phyloP scores from a whole-genome alignment of 2,329 filamentous ascomycete genomes.

The Colletotrichum australisinense region DNA sequence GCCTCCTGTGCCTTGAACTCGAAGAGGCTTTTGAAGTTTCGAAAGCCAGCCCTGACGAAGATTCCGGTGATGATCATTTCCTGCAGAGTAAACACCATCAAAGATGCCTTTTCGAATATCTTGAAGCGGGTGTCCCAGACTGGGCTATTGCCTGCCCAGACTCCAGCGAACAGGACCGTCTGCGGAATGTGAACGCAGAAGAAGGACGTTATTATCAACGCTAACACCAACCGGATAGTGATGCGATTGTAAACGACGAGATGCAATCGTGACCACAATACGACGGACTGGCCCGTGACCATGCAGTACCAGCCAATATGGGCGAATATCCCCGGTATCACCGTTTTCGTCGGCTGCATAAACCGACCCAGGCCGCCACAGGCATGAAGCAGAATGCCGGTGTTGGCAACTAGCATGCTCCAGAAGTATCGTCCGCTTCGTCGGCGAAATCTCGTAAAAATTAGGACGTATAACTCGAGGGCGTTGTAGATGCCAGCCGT shows the following conservation, averaged over 20 bases:
- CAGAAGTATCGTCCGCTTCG: slow-evolving; percentile 44
- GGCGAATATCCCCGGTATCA: slow-evolving; percentile 54
- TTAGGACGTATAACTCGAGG: slow-evolving; percentile 41
- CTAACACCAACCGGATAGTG: slow-evolving; percentile 46
- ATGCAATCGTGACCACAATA: slow-evolving; percentile 60
- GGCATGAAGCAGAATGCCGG: slow-evolving; percentile 62
- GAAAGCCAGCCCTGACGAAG: slow-evolving; percentile 50
- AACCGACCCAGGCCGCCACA: slow-evolving; percentile 54
- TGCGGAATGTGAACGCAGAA: slow-evolving; percentile 61
- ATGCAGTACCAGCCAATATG: slow-evolving; percentile 61
- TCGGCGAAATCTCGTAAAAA: slow-evolving; percentile 40
- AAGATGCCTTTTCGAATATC: slow-evolving; percentile 64
- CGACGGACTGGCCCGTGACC: slow-evolving; percentile 58
- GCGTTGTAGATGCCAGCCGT: slow-evolving; percentile 38
- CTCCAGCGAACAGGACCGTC: slow-evolving; percentile 60
- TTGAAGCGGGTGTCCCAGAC: slow-evolving; percentile 46
- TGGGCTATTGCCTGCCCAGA: slow-evolving; percentile 52
- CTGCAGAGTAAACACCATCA: slow-evolving; percentile 66
- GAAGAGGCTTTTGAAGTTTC: slow-evolving; percentile 27
- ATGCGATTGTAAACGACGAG: slow-evolving; percentile 55
- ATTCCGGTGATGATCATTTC: slow-evolving; percentile 62
- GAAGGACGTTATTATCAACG: slow-evolving; percentile 64
- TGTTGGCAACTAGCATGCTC: slow-evolving; percentile 42
- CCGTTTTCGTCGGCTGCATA: slow-evolving; percentile 49
- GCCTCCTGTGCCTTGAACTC: slow-evolving; percentile 26